Conservation (phyloP, 345 rosid species). For the Acer saccharum region DNA sequence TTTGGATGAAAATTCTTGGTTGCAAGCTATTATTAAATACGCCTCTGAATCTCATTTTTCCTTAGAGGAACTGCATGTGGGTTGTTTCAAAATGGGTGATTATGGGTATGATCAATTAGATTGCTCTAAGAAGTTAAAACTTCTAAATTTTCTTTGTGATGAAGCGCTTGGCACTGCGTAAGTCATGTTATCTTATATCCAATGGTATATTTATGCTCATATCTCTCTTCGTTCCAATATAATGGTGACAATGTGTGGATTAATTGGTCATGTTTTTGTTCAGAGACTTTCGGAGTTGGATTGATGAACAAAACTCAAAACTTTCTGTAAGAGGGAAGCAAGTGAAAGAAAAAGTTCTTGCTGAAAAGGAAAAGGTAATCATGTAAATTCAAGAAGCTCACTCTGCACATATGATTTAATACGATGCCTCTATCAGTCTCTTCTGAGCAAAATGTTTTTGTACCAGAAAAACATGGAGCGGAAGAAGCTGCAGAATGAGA, state of each 20-base stretch:
- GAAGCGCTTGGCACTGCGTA: constrained; percentile 60
- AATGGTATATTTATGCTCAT: neutral
- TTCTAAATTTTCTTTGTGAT: constrained; percentile 62
- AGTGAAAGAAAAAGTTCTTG: constrained; percentile 39
- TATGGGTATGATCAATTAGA: constrained; percentile 43
- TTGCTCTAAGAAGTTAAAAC: constrained; percentile 46
- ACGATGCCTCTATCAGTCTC: neutral
- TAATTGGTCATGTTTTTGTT: neutral
- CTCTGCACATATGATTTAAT: neutral
- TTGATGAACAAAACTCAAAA: constrained; percentile 49
- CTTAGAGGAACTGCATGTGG: constrained; percentile 35
- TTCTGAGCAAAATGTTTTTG: neutral
- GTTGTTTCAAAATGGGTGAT: constrained; percentile 39
- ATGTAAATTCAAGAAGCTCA: neutral
- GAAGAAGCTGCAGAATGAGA: constrained; percentile 54
- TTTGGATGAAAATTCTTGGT: constrained; percentile 60
- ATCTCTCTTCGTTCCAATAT: neutral
- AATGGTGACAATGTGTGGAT: neutral
- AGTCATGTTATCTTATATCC: constrained; percentile 17
- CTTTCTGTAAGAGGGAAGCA: constrained; percentile 23
- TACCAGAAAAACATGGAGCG: constrained; percentile 57
- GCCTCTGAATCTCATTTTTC: constrained; percentile 38
- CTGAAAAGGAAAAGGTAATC: constrained; percentile 62
- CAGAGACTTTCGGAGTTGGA: constrained; percentile 57
- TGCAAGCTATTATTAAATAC: constrained; percentile 45